Conservation (phyloP, 192 early-diverging fungal genomes). For the Gigaspora rosea region DNA sequence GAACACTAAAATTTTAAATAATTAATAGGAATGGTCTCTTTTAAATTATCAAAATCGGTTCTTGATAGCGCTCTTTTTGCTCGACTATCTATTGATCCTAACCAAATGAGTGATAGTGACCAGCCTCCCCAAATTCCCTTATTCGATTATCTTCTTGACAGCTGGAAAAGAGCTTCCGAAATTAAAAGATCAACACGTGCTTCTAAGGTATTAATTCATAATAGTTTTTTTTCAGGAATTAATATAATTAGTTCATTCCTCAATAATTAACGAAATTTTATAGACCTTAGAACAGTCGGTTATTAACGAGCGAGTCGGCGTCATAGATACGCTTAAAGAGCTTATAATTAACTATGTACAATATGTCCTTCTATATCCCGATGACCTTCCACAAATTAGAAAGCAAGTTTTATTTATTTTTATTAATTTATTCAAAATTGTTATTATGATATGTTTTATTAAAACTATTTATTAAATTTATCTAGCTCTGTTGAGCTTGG, state of each 20-base stretch:
- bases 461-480: not conserved
- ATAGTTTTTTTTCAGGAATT: conserved; percentile 20
- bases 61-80: conserved; percentile 73
- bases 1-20: conserved; percentile 36
- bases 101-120: conserved; percentile 45
- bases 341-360: conserved; percentile 85
- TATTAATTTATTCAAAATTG: not conserved
- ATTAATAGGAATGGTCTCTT: conserved; percentile 35
- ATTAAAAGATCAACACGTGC: conserved; percentile 51
- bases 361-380: conserved; percentile 81
- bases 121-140: conserved; percentile 35
- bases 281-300: conserved; percentile 55
- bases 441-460: not conserved
- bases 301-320: conserved; percentile 58
- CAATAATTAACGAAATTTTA: conserved; percentile 10
- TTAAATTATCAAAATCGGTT: conserved; percentile 49
- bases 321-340: conserved; percentile 56
- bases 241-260: not conserved
- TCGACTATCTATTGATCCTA: conserved; percentile 62
- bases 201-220: conserved; percentile 41
- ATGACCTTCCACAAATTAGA: conserved; percentile 80
- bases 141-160: conserved; percentile 67
- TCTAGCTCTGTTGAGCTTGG: conserved; percentile 35
- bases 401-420: conserved; percentile 42
- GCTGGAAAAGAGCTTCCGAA: conserved; percentile 59